Evolutionary conservation across 805 yeast genomes (phyloP).

Genomic region (Saccharomycopsis fodiens): DNA sequence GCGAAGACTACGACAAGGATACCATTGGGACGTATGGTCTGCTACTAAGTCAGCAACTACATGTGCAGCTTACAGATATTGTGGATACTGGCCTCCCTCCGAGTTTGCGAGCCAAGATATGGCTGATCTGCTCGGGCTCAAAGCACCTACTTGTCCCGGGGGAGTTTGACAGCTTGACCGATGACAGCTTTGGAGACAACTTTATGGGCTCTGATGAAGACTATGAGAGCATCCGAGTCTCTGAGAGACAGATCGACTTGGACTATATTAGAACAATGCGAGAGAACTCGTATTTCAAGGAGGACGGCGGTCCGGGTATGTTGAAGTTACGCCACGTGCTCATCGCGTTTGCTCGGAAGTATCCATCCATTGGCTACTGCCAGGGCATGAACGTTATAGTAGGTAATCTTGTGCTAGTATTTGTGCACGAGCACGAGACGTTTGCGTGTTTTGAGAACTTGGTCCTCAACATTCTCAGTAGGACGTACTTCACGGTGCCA

Average conservation of each 20-base stretch:
- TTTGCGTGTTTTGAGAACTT: constrained; percentile 46
- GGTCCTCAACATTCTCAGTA: constrained; percentile 41
- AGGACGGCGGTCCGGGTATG: constrained; percentile 47
- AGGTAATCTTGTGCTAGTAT: constrained; percentile 40
- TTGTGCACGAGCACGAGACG: constrained; percentile 41
- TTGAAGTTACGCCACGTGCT: constrained; percentile 38
- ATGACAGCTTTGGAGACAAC: constrained; percentile 10
- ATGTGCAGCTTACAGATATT: constrained; percentile 30
- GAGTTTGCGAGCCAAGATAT: constrained; percentile 38
- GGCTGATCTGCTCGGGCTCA: constrained; percentile 52
- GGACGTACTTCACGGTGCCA: constrained; percentile 32
- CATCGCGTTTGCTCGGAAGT: constrained; percentile 41
- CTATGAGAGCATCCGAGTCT: background rate
- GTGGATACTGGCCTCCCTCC: constrained; percentile 42
- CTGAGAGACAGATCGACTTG: constrained; percentile 42
- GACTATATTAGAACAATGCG: constrained; percentile 53
- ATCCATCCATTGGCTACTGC: constrained; percentile 45
- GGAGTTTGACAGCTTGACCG: constrained; percentile 32
- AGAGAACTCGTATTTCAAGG: constrained; percentile 42
- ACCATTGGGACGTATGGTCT: constrained; percentile 23
- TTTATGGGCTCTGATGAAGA: constrained; percentile 19
- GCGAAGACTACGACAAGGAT: background rate
- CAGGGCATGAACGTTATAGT: constrained; percentile 59
- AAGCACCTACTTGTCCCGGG: constrained; percentile 37
- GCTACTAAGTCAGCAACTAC: constrained; percentile 18